Evolutionary conservation across 192 early-diverging fungal species (phyloP), one percentile per base, ranked within the genome.

Genomic region (Phlyctochytrium bullatum): DNA sequence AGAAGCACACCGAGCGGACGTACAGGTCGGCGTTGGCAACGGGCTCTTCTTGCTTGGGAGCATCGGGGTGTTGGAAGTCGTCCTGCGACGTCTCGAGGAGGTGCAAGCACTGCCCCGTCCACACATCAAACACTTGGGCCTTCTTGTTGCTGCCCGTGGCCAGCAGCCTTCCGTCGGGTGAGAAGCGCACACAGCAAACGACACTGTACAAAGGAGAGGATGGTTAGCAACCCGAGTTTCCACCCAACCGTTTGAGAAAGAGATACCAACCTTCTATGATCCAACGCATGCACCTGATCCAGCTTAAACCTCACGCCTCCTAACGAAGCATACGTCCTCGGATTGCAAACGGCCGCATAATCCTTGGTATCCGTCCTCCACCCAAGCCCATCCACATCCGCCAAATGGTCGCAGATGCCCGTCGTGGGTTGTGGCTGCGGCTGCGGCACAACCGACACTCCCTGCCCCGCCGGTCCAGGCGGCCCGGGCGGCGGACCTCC

Each of bases 121-220:
- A 66, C n/a, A 92, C 88, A 71, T 93, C 94, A 78, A 88, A 97
- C 59, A 98, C 89, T 71, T 90, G 89, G 12, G 95, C 91, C 29
- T 82, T 86, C 30, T 89, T 88, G 74, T 97, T 98, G 78, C 93
- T 96, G 14, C 96, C 96, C 6, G 95, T 94, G 30, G 95, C 96
- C 51, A 98, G 85, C 57, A 84, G 89, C 73, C 88, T 87, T 51
- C 96, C 96, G 73, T 97, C 94, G 20, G 88, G 82, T 61, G 93
- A 96, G 68, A 98, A 98, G 63, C 91, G 91, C 51, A 97, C 93
- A 73, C 94, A 98, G 78, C 96, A 98, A 3, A 98, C 96, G 20
- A 98, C 96, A 71, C 92, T 93, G 62, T 20, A 33, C 20, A 25
- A 62, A 17, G 32, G 34, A n/a, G 35, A 33, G 29, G 50, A 62